Evolutionary conservation across 2,329 filamentous ascomycete species (phyloP), one percentile per base, ranked within the genome.

Genomic region (Chaetomium olivaceum): DNA sequence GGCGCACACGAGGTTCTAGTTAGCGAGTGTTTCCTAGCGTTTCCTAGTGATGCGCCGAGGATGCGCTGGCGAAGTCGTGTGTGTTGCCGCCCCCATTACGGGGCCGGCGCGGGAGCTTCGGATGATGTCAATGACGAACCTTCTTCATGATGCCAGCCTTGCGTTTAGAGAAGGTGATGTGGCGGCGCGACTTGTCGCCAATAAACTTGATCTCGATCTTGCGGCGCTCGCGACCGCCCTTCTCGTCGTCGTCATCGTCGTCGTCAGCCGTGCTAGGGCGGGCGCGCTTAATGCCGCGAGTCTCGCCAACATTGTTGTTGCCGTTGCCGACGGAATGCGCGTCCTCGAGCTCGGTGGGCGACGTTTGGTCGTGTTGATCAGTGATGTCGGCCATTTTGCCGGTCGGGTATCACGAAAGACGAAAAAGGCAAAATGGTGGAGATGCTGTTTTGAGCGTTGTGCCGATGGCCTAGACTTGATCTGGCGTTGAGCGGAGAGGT

Each of bases 131-230:
- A 56, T 60, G 46, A 84, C 89, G 73, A 78, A 97, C 95, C 93
- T 98, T 98, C 87, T 99, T 98, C 95, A 99, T 98, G 80, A 99
- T 98, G 74, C 95, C 95, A 64, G 95, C 95, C 85, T 99, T 99
- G 79, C 95, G 92, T 89, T 99, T 99, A 73, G 94, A 98, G 80
- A 99, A 98, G 75, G 95, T 98, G 78, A 98, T 99, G 84, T 99
- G 95, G 70, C 95, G 91, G 82, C 95, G 93, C 82, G 94, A 98
- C 85, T 99, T 99, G 82, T 99, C 95, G 81, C 93, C 94, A 80
- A 99, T 99, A 83, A 99, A 99, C 87, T 99, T 99, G 83, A 99
- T 99, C 82, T 99, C 95, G 76, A 99, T 99, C 90, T 99, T 99
- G 82, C 95, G 89, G 77, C 95, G 90, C 87, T 98, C 95, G 80